Evolutionary conservation across 177 flowering plant species (phyloP), one percentile per base, ranked within the genome.

Genomic region (Vitis hybrid): DNA sequence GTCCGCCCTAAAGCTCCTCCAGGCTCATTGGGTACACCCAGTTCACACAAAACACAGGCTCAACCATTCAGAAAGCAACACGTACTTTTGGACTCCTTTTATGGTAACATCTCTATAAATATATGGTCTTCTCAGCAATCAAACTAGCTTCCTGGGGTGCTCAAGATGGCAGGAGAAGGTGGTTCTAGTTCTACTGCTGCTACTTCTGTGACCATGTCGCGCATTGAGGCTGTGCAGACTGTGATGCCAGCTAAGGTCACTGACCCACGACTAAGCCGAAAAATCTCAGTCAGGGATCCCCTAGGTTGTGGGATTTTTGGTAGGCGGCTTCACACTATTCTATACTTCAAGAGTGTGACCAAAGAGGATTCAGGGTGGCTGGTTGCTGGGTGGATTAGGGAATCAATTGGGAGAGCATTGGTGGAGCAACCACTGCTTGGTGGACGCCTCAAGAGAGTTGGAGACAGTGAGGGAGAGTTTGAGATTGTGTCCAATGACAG

Each of bases 401-500:
- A 85, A 60, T 78, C 91, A 1, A 68, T 85, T 2, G 75, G 75
- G 0, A 58, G 24, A 6, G 85, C 83, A 1, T 57, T 84, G 74
- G 1, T 24, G 11, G 79, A 84, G 62, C 65, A 81, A 1, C 85
- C 91, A 6, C 8, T 82, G 57, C 65, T 85, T 2, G 73, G 75
- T 7, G 91, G 91, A 11, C 70, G 89, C 50, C 66, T 87, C 1
- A 59, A 77, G 40, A 21, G 72, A 54, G 16, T 18, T 12, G 72
- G 68, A 30, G 66, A 32, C 3, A 68, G 67, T 4, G 82, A 79
- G 8, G 79, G 70, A 1, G 73, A 74, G 27, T 48, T 75, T 5
- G 76, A 74, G 70, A 59, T 87, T n/a, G 82, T 83, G 21, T 58
- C 78, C 0, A 87, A 86, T 56, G 89, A 87, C 58, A 56, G 80